Conservation (phyloP, 306 rosid species). For the Echinosophora koreensis region DNA sequence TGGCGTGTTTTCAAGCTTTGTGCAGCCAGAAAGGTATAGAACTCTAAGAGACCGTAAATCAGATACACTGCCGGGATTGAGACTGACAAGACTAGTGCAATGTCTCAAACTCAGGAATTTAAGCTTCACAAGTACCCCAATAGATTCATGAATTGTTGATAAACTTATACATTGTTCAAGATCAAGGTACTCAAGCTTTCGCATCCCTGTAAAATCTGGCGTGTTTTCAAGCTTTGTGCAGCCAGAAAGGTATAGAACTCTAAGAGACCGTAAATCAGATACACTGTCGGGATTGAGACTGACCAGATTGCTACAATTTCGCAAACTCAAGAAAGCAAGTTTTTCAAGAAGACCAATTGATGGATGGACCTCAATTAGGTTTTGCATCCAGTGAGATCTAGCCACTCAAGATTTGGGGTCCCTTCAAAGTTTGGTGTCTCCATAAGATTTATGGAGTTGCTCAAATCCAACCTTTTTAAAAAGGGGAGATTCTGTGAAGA, state of each 20-base stretch:
- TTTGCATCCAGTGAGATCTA: slow-evolving; percentile 26
- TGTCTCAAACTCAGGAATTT: slow-evolving; percentile 38
- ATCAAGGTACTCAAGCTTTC: neutral
- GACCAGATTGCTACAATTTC: neutral
- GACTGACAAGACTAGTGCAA: slow-evolving; percentile 4
- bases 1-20: neutral
- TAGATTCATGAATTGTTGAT: neutral
- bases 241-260: neutral
- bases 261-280: neutral
- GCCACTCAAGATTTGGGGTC: neutral
- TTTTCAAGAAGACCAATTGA: slow-evolving; percentile 12
- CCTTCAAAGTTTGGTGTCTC: neutral
- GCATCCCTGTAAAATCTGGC: neutral
- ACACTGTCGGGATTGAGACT: neutral
- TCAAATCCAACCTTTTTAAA: slow-evolving; percentile 16
- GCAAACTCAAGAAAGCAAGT: slow-evolving; percentile 25
- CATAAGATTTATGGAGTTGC: slow-evolving; percentile 20
- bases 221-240: neutral
- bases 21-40: neutral
- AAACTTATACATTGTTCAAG: slow-evolving; percentile 7
- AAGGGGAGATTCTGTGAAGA: neutral
- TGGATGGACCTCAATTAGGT: neutral
- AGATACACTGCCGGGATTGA: neutral
- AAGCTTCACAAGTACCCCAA: neutral
- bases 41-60: neutral